These are phyloP conservation scores for Hypoxylon sp. DNA, from an alignment of 2,329 filamentous ascomycete species.

Conservation along the genomic window DNA sequence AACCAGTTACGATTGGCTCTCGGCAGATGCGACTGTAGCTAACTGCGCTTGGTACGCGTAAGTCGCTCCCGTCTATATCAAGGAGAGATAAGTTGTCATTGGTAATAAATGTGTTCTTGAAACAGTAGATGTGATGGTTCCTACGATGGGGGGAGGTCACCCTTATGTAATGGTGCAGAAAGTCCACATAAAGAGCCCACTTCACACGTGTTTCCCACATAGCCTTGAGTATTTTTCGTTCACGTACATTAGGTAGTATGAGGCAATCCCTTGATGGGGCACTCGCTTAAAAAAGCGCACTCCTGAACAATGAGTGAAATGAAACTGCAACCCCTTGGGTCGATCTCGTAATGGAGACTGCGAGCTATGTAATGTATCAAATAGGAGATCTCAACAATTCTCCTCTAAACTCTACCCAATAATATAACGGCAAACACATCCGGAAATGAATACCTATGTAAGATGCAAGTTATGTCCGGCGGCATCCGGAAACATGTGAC, in stretches of 20 bases:
- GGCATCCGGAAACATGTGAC: neutral
- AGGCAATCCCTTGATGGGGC: neutral
- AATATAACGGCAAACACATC: neutral
- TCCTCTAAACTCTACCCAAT: neutral
- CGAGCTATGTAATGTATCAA: neutral
- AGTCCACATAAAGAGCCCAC: neutral
- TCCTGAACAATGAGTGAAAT: neutral
- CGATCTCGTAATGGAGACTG: neutral
- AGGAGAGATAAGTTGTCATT: conserved; percentile 7
- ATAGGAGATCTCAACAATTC: neutral
- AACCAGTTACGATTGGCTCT: conserved; percentile 14
- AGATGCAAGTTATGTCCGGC: conserved; percentile 11
- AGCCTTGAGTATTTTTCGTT: neutral
- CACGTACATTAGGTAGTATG: no score
- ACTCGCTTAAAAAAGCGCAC: neutral
- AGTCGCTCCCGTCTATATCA: neutral
- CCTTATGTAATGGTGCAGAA: conserved; percentile 29
- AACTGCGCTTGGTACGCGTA: neutral
- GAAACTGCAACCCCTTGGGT: neutral
- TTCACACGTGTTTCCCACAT: conserved; percentile 19
- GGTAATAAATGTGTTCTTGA: conserved; percentile 1
- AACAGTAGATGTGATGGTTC: conserved; percentile 1
- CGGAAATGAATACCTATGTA: conserved; percentile 16
- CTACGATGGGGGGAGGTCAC: conserved; percentile 3
- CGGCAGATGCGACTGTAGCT: neutral